Base-by-base conservation (phyloP, 73 alveolate genomes). In the Symbiodinium natans region DNA sequence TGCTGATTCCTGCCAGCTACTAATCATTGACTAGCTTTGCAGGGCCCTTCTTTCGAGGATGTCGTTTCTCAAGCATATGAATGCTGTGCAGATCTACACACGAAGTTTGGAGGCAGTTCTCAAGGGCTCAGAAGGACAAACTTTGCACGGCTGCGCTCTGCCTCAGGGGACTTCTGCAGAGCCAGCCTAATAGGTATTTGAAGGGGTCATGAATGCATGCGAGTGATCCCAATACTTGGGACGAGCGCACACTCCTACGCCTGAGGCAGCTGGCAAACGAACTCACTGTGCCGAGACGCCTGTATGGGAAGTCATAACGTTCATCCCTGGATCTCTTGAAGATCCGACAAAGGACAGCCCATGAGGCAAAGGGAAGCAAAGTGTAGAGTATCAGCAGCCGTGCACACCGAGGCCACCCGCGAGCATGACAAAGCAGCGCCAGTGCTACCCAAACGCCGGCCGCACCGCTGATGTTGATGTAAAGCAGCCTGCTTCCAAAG, bases 391-490 rank as follows among this genome's bases (percentile, higher is more conserved):
- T 27, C 36, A 88, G 75, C 48, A 59, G 46, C 63, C 85, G 85
- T 34, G 95, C 95, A 11, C 86, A 54, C 34, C 77, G 86, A 46
- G 74, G 77, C 95, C 71, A 88, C 23, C 95, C 86, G 46, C 95
- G 75, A 29, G 86, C 74, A 83, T 63, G 63, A 21, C 86, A 71
- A 40, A 88, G 74, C 86, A 88, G 75, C 43, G 95, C 86, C 3
- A 88, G 31, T 19, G 68, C 75, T 27, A 88, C 74, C 95, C 95
- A 88, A 39, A 88, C 86, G 43, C 74, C 34, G 40, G 86, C 95
- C 41, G 95, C 95, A 27, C 95, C 95, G 46, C 95, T 88, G 73
- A 88, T 56, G 25, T 88, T 88, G 77, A 88, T 88, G 95, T 88
- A 88, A 73, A 88, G 46, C 5, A 88, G 86, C 95, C 95, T 88